These are phyloP conservation scores for Cyclotella distinguenda DNA, from an alignment of 108 stramenopile species.

Conservation along the genomic window DNA sequence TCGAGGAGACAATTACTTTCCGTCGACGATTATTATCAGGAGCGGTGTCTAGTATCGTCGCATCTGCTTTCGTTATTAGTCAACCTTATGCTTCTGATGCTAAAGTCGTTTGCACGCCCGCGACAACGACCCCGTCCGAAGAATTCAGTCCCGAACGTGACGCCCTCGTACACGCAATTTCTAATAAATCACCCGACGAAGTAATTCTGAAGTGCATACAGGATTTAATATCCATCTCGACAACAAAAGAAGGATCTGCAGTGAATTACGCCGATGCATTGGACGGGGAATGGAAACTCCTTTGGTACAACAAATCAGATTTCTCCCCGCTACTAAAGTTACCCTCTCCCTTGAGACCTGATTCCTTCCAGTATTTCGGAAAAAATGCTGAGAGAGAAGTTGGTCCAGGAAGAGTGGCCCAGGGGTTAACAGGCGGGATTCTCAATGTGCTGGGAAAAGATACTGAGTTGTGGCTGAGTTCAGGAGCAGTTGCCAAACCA, in stretches of 20 bases:
- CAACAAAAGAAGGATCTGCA: slow-evolving; percentile 8
- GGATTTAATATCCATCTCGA: slow-evolving; percentile 22
- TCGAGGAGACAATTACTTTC: background rate
- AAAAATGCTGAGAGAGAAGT: slow-evolving; percentile 51
- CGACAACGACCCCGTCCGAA: background rate
- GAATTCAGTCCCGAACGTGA: slow-evolving; percentile 25
- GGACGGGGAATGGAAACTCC: slow-evolving; percentile 68
- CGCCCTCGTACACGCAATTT: slow-evolving; percentile 28
- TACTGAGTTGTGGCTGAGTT: slow-evolving; percentile 27
- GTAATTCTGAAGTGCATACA: slow-evolving; percentile 29
- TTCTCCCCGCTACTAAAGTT: slow-evolving; percentile 69
- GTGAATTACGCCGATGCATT: slow-evolving; percentile 27
- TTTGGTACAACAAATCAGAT: slow-evolving; percentile 66
- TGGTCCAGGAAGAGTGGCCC: slow-evolving; percentile 64
- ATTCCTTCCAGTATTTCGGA: slow-evolving; percentile 71
- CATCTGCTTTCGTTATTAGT: slow-evolving; percentile 1
- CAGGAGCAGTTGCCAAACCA: slow-evolving; percentile 38
- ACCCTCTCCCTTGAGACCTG: slow-evolving; percentile 59
- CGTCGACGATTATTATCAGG: background rate
- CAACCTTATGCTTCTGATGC: slow-evolving; percentile 9
- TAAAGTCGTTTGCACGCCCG: slow-evolving; percentile 17
- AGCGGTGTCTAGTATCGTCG: background rate
- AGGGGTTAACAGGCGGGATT: slow-evolving; percentile 53
- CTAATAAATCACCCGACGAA: slow-evolving; percentile 35
- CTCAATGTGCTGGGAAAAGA: slow-evolving; percentile 18